Conservation (phyloP, 2,329 filamentous ascomycete species). For the Trichophyton equinum region DNA sequence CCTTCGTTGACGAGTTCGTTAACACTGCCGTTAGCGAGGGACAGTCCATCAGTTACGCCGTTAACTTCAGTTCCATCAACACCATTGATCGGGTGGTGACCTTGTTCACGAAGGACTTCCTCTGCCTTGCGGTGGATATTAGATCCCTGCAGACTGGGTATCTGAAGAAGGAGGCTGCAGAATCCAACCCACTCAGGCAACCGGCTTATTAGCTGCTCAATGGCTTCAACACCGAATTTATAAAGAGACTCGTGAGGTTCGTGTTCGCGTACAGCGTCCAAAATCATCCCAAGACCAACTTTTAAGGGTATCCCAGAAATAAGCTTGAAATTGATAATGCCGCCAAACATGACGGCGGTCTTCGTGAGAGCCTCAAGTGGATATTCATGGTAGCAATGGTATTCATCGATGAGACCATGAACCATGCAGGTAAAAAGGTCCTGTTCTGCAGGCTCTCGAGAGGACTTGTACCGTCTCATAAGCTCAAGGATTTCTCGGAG, state of each 20-base stretch:
- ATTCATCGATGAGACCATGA: constrained; percentile 93
- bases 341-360: constrained; percentile 90
- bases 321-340: constrained; percentile 86
- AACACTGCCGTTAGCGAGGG: constrained; percentile 55
- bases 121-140: constrained; percentile 74
- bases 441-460: constrained; percentile 69
- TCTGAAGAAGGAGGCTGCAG: constrained; percentile 70
- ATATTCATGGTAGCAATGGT: constrained; percentile 88
- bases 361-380: constrained; percentile 91
- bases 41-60: constrained; percentile 32
- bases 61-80: constrained; percentile 33
- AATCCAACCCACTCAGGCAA: constrained; percentile 93
- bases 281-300: constrained; percentile 90
- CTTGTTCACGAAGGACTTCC: constrained; percentile 61
- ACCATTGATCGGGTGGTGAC: constrained; percentile 45
- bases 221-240: constrained; percentile 90
- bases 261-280: constrained; percentile 88
- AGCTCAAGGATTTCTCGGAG: constrained; percentile 75
- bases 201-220: constrained; percentile 73
- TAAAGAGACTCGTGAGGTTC: constrained; percentile 81
- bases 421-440: constrained; percentile 99
- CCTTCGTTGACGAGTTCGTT: constrained; percentile 54
- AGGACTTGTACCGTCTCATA: constrained; percentile 77
- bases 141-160: constrained; percentile 69
- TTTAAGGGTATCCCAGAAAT: constrained; percentile 83